Evolutionary conservation across 495 filamentous ascomycete genomes (phyloP).

Genomic region (Trichoderma orchidacearum): DNA sequence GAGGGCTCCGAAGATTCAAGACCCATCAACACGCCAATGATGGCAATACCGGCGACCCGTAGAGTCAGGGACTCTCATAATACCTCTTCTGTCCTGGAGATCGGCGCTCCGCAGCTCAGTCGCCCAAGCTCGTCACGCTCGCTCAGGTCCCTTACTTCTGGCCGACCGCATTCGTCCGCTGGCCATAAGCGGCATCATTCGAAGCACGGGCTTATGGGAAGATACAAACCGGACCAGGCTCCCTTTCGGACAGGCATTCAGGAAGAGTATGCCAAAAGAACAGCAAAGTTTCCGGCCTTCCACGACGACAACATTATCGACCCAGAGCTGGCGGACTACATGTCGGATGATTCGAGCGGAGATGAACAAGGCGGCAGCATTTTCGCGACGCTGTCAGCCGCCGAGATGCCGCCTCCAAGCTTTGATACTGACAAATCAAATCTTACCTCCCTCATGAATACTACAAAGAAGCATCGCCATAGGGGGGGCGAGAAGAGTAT

Average conservation of each 20-base stretch:
- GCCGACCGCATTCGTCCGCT: constrained; percentile 55
- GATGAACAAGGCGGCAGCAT: constrained; percentile 77
- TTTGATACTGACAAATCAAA: constrained; percentile 34
- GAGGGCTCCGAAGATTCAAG: constrained; percentile 27
- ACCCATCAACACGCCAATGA: constrained; percentile 44
- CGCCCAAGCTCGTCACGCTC: constrained; percentile 86
- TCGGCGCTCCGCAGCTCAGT: constrained; percentile 56
- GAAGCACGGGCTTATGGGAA: constrained; percentile 63
- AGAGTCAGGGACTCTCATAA: constrained; percentile 71
- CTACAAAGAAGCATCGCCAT: constrained; percentile 57
- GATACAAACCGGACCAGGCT: constrained; percentile 54
- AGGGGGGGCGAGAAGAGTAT: constrained; percentile 57
- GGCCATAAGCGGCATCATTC: constrained; percentile 76
- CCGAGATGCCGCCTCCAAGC: constrained; percentile 24
- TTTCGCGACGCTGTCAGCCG: constrained; percentile 51
- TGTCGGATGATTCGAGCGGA: constrained; percentile 88
- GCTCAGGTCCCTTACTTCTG: constrained; percentile 58
- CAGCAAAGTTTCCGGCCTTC: constrained; percentile 70
- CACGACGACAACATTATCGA: constrained; percentile 98
- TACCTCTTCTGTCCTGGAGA: constrained; percentile 81
- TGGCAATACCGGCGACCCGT: constrained; percentile 81
- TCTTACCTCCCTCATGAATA: constrained; percentile 39
- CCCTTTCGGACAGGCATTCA: constrained; percentile 75
- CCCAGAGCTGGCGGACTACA: constrained; percentile 84
- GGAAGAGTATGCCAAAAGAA: constrained; percentile 42